Evolutionary conservation across 2,329 filamentous ascomycete species (phyloP).

Genomic region (Trichoderma hamatum): DNA sequence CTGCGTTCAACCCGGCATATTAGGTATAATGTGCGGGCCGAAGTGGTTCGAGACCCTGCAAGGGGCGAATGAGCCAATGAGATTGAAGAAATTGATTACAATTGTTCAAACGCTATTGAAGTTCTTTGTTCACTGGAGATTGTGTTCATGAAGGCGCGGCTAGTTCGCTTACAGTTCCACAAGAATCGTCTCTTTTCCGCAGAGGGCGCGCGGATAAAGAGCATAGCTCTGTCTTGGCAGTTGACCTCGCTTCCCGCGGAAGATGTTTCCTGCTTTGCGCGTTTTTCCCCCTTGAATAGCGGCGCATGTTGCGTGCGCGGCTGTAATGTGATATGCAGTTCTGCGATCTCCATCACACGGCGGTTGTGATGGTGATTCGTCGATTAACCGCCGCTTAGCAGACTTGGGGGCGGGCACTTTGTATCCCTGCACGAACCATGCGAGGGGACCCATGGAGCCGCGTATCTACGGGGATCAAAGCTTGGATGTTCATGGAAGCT

Average conservation of each 20-base stretch:
- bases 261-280: background rate
- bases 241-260: conserved; percentile 20
- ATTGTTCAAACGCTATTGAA: background rate
- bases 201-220: conserved; percentile 12
- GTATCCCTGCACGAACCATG: background rate
- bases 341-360: conserved; percentile 6
- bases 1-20: background rate
- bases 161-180: conserved; percentile 19
- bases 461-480: background rate
- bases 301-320: conserved; percentile 9
- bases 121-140: background rate
- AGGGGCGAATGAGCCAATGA: background rate
- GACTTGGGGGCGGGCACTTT: background rate
- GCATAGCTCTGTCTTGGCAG: conserved; percentile 3
- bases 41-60: background rate
- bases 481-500: background rate
- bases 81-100: background rate
- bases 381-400: conserved; percentile 24
- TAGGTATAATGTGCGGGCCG: background rate
- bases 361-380: conserved; percentile 19
- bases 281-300: background rate
- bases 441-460: conserved; percentile 1
- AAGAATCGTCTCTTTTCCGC: background rate
- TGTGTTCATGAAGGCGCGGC: conserved; percentile 13
- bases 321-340: conserved; percentile 15